Percentiles rank a stretch among this genome's conserved stretches.
phyloP scores from a whole-genome alignment of 257 asterid genomes.

The Catharanthus roseus region DNA sequence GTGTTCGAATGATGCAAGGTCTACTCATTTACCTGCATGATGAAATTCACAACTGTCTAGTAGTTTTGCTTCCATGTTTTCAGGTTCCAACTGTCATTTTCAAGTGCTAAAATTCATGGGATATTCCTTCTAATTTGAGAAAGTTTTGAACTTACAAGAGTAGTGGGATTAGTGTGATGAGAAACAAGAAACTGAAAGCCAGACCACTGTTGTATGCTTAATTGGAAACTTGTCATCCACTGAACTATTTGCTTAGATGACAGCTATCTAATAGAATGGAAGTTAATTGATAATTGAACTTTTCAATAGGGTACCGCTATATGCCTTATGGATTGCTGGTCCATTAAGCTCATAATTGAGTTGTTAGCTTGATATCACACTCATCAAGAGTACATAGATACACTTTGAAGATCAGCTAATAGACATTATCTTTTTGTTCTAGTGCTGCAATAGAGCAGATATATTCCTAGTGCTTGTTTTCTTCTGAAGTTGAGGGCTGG shows the following conservation, averaged over 20 bases:
- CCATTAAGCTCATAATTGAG: background rate
- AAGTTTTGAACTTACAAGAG: background rate
- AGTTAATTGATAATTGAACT: background rate
- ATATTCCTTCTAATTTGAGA: background rate
- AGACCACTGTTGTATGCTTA: background rate
- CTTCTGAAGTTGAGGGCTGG: background rate
- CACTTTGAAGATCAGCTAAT: background rate
- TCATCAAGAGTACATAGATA: background rate
- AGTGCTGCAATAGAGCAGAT: background rate
- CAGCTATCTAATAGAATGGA: background rate
- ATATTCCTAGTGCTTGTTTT: background rate
- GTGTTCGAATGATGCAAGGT: slow-evolving; percentile 92
- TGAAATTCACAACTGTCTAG: background rate
- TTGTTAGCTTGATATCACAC: background rate
- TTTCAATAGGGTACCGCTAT: background rate
- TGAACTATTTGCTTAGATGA: background rate
- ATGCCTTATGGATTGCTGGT: background rate
- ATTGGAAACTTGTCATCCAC: background rate
- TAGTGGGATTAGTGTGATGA: background rate
- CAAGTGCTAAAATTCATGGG: background rate
- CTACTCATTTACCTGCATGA: slow-evolving; percentile 7
- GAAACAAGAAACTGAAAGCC: background rate
- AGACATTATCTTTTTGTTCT: background rate
- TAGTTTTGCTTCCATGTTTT: background rate
- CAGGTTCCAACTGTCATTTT: slow-evolving; percentile 2